Evolutionary conservation across 2,329 filamentous ascomycete species (phyloP), one percentile per base, ranked within the genome.

Genomic region (Verticillium longisporum): DNA sequence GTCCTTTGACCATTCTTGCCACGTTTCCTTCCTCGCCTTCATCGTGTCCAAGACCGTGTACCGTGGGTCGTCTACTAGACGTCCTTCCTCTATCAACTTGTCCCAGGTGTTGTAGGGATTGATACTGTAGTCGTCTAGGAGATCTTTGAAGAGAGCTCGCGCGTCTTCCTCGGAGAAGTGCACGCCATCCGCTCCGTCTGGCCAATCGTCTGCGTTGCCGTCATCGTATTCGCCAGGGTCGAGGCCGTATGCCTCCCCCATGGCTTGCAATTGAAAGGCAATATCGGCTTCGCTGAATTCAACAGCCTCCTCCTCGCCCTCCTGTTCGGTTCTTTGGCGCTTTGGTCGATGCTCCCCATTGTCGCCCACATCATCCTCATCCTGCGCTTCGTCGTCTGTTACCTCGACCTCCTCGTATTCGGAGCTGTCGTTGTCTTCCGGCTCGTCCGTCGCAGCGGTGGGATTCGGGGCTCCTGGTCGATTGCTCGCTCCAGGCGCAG

Each of bases 251-350:
- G 91, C 88, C 66, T 90, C 84, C 60, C 90, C 92, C 91, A 97
- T 96, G 32, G 90, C 88, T 59, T 91, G 90, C 13, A 99, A 80
- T 70, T 99, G 95, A 71, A 88, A 93, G 38, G 91, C 93, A 68
- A 99, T 96, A 70, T 99, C 95, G 59, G 93, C 94, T 73, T 98
- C 95, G 61, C 90, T 91, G 69, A 97, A 96, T 68, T 97, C 94
- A 7, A 95, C 76, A 0, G 84, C 81, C 1, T 73, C 75, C 1
- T 82, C 75, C 13, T 76, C 87, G 3, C 87, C 80, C 38, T 76
- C 75, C 10, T 67, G 78, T 53, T 77, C 80, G 66, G 62, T 84
- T 80, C 73, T 81, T 78, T 68, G 83, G 79, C 65, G 92, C 87
- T 77, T 96, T 83, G 55, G 91, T 79, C 70, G 63, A 21, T 74